These are phyloP conservation scores for Magnaporthiopsis rhizophila DNA, from an alignment of 2,329 filamentous ascomycete genomes.

Conservation along the genomic window DNA sequence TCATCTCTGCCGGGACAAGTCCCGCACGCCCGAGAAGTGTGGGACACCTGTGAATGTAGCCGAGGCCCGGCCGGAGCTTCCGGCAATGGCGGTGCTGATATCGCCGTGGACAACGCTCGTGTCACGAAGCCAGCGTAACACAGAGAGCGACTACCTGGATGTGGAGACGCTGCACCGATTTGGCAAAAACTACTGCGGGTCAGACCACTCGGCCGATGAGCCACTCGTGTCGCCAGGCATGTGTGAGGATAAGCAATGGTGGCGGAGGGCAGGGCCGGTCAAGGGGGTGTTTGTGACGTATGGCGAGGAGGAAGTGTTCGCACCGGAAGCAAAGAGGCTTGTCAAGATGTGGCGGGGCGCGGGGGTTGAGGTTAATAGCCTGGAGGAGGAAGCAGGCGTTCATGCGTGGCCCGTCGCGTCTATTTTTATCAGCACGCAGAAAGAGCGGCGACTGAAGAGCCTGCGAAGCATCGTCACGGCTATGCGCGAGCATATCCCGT, in stretches of 20 bases:
- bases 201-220: conserved; percentile 25
- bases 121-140: conserved; percentile 59
- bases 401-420: conserved; percentile 77
- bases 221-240: conserved; percentile 61
- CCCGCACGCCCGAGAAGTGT: conserved; percentile 13
- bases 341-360: conserved; percentile 45
- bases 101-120: conserved; percentile 75
- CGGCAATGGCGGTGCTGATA: conserved; percentile 62
- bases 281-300: conserved; percentile 64
- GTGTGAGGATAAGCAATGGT: conserved; percentile 58
- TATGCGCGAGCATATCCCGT: conserved; percentile 23
- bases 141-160: conserved; percentile 68
- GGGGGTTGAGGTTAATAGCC: conserved; percentile 44
- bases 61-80: conserved; percentile 23
- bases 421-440: conserved; percentile 43
- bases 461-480: conserved; percentile 33
- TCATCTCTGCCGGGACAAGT: conserved; percentile 43
- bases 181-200: background rate
- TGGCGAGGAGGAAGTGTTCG: conserved; percentile 71
- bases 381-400: conserved; percentile 51
- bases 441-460: conserved; percentile 43
- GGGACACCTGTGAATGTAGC: conserved; percentile 10
- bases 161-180: conserved; percentile 49
- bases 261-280: conserved; percentile 57
- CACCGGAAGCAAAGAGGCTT: conserved; percentile 57